Evolutionary conservation across 2,329 filamentous ascomycete species (phyloP).

Genomic region (Bipolaris oryzae): DNA sequence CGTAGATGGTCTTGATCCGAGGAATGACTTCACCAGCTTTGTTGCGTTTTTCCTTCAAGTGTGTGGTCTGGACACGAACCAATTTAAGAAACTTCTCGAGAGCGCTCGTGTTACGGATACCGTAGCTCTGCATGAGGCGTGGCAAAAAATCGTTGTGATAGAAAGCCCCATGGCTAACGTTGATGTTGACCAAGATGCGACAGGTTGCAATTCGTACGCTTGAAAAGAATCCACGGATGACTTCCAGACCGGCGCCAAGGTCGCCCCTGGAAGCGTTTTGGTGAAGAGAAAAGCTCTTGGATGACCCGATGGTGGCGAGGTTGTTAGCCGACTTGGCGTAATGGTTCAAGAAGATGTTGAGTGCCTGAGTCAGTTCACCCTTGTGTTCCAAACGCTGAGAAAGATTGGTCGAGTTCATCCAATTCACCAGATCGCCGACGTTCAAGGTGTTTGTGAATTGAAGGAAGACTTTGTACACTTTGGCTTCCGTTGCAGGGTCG

Average conservation of each 20-base stretch:
- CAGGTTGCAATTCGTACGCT: conserved; percentile 64
- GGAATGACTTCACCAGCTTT: conserved; percentile 41
- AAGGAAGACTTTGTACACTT: conserved; percentile 22
- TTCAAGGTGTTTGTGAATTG: conserved; percentile 23
- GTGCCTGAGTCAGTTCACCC: conserved; percentile 58
- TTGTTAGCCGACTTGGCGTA: conserved; percentile 49
- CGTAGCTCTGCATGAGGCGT: conserved; percentile 29
- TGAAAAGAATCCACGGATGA: conserved; percentile 65
- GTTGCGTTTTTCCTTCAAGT: conserved; percentile 45
- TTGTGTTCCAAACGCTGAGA: conserved; percentile 49
- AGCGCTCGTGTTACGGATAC: conserved; percentile 15
- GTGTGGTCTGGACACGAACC: conserved; percentile 44
- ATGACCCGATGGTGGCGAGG: conserved; percentile 57
- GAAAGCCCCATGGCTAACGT: conserved; percentile 64
- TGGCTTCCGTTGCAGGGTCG: conserved; percentile 13
- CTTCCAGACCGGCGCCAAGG: conserved; percentile 60
- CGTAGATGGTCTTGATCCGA: conserved; percentile 48
- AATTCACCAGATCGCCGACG: conserved; percentile 52
- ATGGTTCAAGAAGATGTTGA: conserved; percentile 64
- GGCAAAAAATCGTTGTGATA: conserved; percentile 54
- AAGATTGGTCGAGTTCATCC: conserved; percentile 52
- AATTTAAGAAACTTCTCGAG: conserved; percentile 48
- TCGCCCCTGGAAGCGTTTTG: conserved; percentile 41
- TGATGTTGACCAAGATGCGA: conserved; percentile 65
- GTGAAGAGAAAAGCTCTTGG: conserved; percentile 51